Percentiles rank a stretch among this genome's conserved stretches.
These are phyloP conservation scores for Pythium aristosporum DNA, from an alignment of 352 stramenopile genomes.

Conservation along the genomic window DNA sequence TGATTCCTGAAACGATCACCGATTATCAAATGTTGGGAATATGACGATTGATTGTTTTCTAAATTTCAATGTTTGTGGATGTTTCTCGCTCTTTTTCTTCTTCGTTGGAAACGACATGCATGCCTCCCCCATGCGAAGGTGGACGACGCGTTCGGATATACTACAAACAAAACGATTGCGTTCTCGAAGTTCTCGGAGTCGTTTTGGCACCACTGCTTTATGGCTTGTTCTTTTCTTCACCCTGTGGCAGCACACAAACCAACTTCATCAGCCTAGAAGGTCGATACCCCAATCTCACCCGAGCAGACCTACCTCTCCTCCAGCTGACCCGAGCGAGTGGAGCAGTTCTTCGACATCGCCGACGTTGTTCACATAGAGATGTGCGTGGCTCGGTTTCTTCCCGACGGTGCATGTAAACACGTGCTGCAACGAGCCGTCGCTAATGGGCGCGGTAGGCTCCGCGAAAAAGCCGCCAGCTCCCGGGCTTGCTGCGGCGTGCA, in stretches of 20 bases:
- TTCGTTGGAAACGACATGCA: not conserved
- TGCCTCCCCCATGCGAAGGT: not conserved
- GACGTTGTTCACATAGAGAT: conserved; percentile 90
- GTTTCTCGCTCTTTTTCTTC: not conserved
- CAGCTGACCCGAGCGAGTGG: conserved; percentile 43
- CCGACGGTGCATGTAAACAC: conserved; percentile 92
- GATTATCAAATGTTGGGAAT: conserved; percentile 5
- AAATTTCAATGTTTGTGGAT: conserved; percentile 1
- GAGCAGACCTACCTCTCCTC: too few relatives aligned
- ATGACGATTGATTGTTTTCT: conserved; percentile 3
- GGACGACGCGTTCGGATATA: conserved; percentile 1
- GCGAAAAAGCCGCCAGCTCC: conserved; percentile 4
- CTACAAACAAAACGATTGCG: not conserved
- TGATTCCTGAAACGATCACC: conserved; percentile 1
- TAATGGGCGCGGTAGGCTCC: conserved; percentile 24
- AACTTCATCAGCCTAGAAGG: too few relatives aligned
- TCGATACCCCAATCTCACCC: too few relatives aligned
- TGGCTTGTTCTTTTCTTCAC: not conserved
- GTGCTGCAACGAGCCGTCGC: conserved; percentile 69
- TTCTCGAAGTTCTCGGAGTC: not conserved
- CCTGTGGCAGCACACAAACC: not conserved
- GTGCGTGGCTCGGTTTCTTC: conserved; percentile 89
- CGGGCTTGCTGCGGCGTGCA: conserved; percentile 1
- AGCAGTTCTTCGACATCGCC: conserved; percentile 85
- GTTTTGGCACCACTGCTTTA: too few relatives aligned